Conservation (phyloP, 2,329 filamentous ascomycete species). For the Xylariaceae sp. region DNA sequence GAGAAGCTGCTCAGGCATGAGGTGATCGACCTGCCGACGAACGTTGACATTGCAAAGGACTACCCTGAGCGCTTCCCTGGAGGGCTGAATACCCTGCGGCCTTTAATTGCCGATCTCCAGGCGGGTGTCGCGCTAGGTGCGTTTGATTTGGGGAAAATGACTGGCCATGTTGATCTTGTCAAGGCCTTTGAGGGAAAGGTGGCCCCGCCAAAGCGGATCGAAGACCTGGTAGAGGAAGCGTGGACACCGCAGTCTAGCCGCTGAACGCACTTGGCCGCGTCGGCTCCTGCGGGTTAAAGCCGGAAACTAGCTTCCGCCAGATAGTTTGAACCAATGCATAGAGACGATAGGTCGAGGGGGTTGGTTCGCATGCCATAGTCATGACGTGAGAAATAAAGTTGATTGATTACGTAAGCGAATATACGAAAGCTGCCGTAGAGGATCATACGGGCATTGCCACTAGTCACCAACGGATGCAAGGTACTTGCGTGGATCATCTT, state of each 20-base stretch:
- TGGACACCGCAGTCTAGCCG: constrained; percentile 4
- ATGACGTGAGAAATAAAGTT: neutral
- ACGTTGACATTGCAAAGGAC: constrained; percentile 20
- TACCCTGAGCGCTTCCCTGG: constrained; percentile 23
- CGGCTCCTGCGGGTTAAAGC: too few relatives aligned
- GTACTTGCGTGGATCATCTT: too few relatives aligned
- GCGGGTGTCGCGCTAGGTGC: constrained; percentile 26
- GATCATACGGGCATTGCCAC: too few relatives aligned
- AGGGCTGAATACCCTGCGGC: constrained; percentile 20
- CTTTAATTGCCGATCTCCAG: constrained; percentile 27
- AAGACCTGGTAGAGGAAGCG: constrained; percentile 15
- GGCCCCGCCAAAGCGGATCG: constrained; percentile 9
- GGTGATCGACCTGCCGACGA: constrained; percentile 20
- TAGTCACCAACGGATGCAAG: too few relatives aligned
- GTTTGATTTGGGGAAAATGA: constrained; percentile 21
- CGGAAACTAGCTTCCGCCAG: too few relatives aligned
- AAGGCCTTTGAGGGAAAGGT: constrained; percentile 14
- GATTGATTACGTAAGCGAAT: neutral
- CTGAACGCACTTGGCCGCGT: too few relatives aligned
- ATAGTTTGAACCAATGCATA: too few relatives aligned
- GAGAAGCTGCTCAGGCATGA: constrained; percentile 18
- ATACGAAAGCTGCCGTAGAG: too few relatives aligned
- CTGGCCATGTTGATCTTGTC: constrained; percentile 17
- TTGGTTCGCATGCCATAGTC: too few relatives aligned
- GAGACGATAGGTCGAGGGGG: too few relatives aligned